phyloP scores from a whole-genome alignment of 225 moss, liverwort and hornwort species.

The Straminergon stramineum region DNA sequence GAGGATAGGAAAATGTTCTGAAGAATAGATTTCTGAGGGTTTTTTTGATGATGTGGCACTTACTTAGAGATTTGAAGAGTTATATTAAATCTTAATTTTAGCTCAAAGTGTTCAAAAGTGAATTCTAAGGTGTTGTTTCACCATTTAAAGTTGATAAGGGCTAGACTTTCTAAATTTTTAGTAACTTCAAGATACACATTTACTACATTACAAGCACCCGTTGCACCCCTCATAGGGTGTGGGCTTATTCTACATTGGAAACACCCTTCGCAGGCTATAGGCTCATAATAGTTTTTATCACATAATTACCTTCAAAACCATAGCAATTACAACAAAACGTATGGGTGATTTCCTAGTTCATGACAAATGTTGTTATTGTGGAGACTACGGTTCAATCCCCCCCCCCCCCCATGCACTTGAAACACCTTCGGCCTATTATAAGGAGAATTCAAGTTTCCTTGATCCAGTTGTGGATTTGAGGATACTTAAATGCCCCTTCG shows the following conservation, averaged over 20 bases:
- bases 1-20: not conserved
- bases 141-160: not conserved
- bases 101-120: not conserved
- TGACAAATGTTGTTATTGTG: rapidly evolving
- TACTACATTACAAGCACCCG: not conserved
- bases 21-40: not conserved
- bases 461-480: not conserved
- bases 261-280: rapidly evolving
- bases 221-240: rapidly evolving
- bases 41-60: not conserved
- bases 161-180: not conserved
- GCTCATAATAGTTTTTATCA: rapidly evolving
- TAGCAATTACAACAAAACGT: rapidly evolving
- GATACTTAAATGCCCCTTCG: not conserved
- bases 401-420: not conserved
- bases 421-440: rapidly evolving
- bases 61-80: not conserved
- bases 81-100: not conserved
- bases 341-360: not conserved
- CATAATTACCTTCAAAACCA: rapidly evolving
- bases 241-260: rapidly evolving
- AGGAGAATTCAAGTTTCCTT: not conserved
- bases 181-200: not conserved
- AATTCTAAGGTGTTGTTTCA: not conserved
- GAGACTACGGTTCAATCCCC: not conserved